These are phyloP conservation scores for Parascedosporium putredinis DNA, from an alignment of 2,329 filamentous ascomycete genomes.

Conservation along the genomic window DNA sequence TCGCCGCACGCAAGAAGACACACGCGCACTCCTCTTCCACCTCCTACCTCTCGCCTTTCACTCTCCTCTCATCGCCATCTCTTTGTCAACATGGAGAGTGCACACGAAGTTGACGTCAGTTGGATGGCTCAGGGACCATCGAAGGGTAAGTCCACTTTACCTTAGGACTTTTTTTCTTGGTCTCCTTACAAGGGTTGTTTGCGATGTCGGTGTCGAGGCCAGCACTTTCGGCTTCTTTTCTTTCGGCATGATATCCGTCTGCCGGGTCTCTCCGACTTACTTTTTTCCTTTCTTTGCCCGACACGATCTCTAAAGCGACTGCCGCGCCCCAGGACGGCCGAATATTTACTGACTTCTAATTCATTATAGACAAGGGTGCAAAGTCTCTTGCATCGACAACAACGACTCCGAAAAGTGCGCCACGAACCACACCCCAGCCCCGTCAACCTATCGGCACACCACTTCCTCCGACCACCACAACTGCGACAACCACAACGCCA, in stretches of 20 bases:
- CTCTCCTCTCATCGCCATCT: no score
- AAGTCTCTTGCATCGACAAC: not conserved
- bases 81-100: constrained; percentile 55
- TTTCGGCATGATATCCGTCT: not conserved
- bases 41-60: not conserved
- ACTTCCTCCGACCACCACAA: constrained; percentile 1
- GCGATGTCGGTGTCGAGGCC: not conserved
- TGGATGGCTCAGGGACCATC: constrained; percentile 77
- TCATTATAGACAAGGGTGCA: not conserved
- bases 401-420: not conserved
- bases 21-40: not conserved
- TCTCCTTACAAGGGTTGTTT: not conserved
- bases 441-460: constrained; percentile 5
- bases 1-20: not conserved
- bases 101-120: constrained; percentile 76
- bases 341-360: not conserved
- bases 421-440: not conserved
- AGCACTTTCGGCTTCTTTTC: not conserved
- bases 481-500: constrained; percentile 1
- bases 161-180: constrained; percentile 7
- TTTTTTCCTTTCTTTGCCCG: no score
- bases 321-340: not conserved
- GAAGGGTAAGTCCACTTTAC: constrained; percentile 58
- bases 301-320: no score
- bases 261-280: no score